Evolutionary conservation across 2,329 filamentous ascomycete genomes (phyloP), one percentile per base, ranked within the genome.

Genomic region (Monilinia laxa): DNA sequence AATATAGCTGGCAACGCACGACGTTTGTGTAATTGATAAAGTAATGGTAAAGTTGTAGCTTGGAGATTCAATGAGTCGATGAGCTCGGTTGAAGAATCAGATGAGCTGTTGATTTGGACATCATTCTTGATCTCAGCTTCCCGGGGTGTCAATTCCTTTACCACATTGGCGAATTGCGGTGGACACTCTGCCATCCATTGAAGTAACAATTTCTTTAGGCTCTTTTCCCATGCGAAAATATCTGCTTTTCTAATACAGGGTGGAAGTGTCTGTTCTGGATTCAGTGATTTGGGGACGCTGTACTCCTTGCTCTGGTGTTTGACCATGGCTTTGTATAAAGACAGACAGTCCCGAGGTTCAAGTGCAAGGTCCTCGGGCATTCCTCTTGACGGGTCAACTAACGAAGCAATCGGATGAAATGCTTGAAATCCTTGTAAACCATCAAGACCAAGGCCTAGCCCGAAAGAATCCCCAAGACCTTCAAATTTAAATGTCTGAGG

Each of bases 1-100:
- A 93, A 76, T 16, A 94, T 86, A 0, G 88, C 90, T 0, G 90
- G 91, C 0, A 94, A 80, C 0, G 88, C 89, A 65, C 85, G 83
- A 66, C 87, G 84, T 20, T 81, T 79, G 59, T 91, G 84, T 0
- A 93, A 80, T 42, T 87, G 82, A 20, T 79, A 81, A 0, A 90
- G 79, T 40, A 91, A 77, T 1, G 86, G 82, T 23, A 90, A 77
- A 3, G 83, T 86, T 12, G 82, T 84, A 28, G 73, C 71, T 40
- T 77, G 71, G 14, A 83, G 71, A 65, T 77, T 72, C n/a, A 76
- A 68, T 5, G 72, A 65, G 38, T 78, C 69, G 31, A 76, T 51
- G 31, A 11, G 35, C 2, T 71, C 69, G 9, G 68, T 71, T 2
- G 65, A 55, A 10, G 71, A 69, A 20, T 70, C 72, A 2, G 62